A percentile compares a stretch with the other conserved stretches of the same genome.
Conservation (phyloP, 2,329 filamentous ascomycete species). For the Trichoderma sp. region DNA sequence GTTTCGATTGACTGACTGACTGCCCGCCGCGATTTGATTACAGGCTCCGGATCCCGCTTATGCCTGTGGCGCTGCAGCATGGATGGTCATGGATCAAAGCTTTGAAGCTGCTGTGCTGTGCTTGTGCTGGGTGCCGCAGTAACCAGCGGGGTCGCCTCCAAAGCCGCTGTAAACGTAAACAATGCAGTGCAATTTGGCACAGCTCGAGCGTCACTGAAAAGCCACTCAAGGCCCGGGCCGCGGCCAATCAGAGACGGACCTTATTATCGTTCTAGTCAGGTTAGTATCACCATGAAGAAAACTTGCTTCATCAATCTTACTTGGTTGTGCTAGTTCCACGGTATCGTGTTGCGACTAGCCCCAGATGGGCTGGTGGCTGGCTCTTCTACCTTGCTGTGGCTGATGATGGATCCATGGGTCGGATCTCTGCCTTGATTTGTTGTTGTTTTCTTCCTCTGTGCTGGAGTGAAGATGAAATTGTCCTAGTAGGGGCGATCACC, state of each 20-base stretch:
- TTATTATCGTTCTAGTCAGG: background rate
- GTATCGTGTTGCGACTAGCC: background rate
- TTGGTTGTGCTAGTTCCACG: background rate
- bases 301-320: background rate
- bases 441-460: background rate
- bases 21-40: background rate
- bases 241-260: background rate
- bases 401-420: background rate
- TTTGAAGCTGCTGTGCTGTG: background rate
- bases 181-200: background rate
- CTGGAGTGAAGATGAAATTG: background rate
- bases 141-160: slow-evolving; percentile 24
- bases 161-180: background rate
- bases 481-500: background rate
- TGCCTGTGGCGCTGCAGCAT: background rate
- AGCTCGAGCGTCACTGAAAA: slow-evolving; percentile 11
- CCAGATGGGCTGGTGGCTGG: background rate
- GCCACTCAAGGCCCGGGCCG: slow-evolving; percentile 8
- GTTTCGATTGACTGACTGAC: background rate
- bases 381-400: background rate
- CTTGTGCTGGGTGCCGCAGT: slow-evolving; percentile 25
- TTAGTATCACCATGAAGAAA: background rate
- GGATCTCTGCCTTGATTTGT: background rate
- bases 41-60: background rate
- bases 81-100: background rate